Conservation (phyloP, 441 rosid species). For the Adansonia grandidieri region DNA sequence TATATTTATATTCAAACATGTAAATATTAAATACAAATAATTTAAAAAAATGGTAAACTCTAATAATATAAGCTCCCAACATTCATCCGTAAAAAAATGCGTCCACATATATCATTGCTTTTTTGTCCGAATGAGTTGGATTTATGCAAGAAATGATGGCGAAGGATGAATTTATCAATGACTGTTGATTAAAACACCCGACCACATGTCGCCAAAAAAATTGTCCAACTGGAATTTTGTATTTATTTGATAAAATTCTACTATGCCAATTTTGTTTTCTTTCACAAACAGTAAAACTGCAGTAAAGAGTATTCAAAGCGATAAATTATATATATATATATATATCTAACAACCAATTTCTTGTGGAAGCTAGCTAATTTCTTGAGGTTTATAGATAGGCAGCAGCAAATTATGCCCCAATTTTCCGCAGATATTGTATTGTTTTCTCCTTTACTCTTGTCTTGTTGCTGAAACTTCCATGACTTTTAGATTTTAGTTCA, state of each 20-base stretch:
- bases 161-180: neutral
- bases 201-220: conserved; percentile 24
- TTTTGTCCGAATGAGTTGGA: neutral
- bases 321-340: neutral
- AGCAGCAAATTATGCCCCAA: conserved; percentile 26
- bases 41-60: too few relatives aligned
- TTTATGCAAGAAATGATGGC: neutral
- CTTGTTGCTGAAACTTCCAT: conserved; percentile 25
- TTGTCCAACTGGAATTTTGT: conserved; percentile 34
- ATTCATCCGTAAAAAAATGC: too few relatives aligned
- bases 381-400: conserved; percentile 24
- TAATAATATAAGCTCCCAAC: too few relatives aligned
- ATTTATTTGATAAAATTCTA: conserved; percentile 13
- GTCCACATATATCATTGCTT: neutral
- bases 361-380: conserved; percentile 29
- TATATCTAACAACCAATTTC: conserved; percentile 2
- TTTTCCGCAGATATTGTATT: conserved; percentile 8
- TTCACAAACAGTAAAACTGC: neutral
- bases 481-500: conserved; percentile 20
- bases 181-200: conserved; percentile 19
- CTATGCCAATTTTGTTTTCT: neutral
- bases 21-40: too few relatives aligned
- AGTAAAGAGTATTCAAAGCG: conserved; percentile 15
- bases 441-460: neutral
- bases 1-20: too few relatives aligned